Base-by-base conservation (phyloP, 1,284 basidiomycete species). In the Apiotrichum akiyoshidainum region DNA sequence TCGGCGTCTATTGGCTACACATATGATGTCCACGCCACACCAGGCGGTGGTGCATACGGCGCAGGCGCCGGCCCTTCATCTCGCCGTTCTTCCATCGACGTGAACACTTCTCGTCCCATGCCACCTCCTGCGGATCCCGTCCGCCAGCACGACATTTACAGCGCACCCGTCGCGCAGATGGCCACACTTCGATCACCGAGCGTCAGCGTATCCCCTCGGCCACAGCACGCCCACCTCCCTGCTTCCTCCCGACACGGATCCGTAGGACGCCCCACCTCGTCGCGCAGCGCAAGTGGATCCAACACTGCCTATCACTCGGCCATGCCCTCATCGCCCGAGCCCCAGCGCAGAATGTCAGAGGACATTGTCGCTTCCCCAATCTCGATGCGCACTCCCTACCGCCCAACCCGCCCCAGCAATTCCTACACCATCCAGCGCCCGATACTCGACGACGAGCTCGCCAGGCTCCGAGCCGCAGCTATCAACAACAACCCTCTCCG, bases 191-290 rank as follows among this genome's bases (percentile, higher is more conserved):
- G 70, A 17, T 76, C 74, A 2, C 73, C 72, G 7, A 72, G 69
- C 11, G 62, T 71, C 9, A 73, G 72, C 4, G 63, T 73, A 14
- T 76, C 75, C 2, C 74, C 73, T 11, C 66, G 68, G 16, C 63
- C 61, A 17, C 63, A 65, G 33, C 57, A 66, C 55, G 58, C 64
- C 5, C 39, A 59, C 5, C 63, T 70, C 10, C 61, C 44, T 19
- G 37, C 41, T 12, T 48, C 55, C 9, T 73, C 72, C 6, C 64
- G 73, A 13, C 73, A 70, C 1, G 60, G 64, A 4, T 73, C 69
- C 2, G 61, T 37, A 37, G 37, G 72, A 7, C 54, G 59, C 7
- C 57, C 66, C 2, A 64, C 62, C 19, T 54, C 60, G 26, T 41
- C 53, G 14, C 42, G 50, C 17, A 46, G 54, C 22, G 44, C 47